Base-by-base conservation (phyloP, 202 grass and related monocot species). In the Dendrocalamus latiflorus region DNA sequence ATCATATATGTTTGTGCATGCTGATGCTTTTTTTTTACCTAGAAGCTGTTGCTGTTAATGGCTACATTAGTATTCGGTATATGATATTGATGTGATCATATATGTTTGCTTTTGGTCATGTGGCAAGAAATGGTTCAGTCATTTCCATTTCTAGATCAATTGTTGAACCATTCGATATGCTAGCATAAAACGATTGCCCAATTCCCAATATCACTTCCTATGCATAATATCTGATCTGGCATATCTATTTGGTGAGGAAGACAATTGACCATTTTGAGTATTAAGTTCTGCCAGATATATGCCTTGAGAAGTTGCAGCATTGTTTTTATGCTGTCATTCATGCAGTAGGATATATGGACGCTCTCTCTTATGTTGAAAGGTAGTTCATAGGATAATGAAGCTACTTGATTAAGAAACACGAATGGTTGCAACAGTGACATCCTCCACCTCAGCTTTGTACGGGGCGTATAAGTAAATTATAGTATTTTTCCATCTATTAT, bases 71-170 rank as follows among this genome's bases (percentile, higher is more conserved):
- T 65, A 13, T 78, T 62, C 51, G 8, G 6, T 65, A 5, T 28
- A 6, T 75, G 37, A 17, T 64, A 72, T 39, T 78, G 28, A 58
- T 88, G 41, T 66, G 62, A 54, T 82, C 18, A 14, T 68, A 68
- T 53, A 66, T 82, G 49, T 51, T 45, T 67, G 36, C 48, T 81
- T 18, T 18, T 47, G 9, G 17, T 59, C 18, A 37, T 73, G 42
- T 73, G 15, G 69, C 43, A 64, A 73, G 28, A 82, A 51, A 50
- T 73, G 13, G 42, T 64, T 42, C 20, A 34, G 16, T 44, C 14
- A 24, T 62, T 62, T 81, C 54, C 41, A 18, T 72, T 60, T 81
- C 2, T 61, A 16, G 43, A 12, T 38, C 55, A 49, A 7, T 60
- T 82, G 12, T 61, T 72, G 41, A 72, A n/a, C 24, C 59, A 25